Conservation (phyloP, 2,329 filamentous ascomycete species). For the Rhytidhysteron rufulum region DNA sequence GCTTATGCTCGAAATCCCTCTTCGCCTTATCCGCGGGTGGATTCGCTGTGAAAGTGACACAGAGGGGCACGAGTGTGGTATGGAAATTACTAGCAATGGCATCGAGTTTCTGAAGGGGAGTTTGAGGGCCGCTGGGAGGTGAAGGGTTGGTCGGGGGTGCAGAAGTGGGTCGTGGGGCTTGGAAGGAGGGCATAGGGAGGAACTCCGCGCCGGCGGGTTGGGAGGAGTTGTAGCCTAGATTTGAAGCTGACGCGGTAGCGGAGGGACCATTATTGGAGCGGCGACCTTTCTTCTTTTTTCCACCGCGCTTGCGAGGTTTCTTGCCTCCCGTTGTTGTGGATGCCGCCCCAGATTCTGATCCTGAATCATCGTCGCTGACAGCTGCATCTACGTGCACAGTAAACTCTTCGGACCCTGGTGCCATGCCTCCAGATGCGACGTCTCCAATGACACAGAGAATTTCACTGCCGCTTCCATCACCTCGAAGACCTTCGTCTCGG, state of each 20-base stretch:
- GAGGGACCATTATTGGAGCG: constrained; percentile 39
- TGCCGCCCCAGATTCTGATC: constrained; percentile 23
- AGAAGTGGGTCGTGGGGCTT: constrained; percentile 29
- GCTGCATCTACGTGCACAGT: constrained; percentile 33
- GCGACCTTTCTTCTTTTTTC: constrained; percentile 46
- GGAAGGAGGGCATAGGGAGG: constrained; percentile 33
- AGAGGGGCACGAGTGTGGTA: constrained; percentile 61
- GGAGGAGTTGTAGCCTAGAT: constrained; percentile 32
- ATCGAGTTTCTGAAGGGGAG: constrained; percentile 57
- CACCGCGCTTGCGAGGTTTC: constrained; percentile 29
- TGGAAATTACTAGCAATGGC: constrained; percentile 64
- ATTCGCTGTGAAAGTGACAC: constrained; percentile 56
- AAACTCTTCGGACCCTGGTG: constrained; percentile 25
- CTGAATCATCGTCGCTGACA: constrained; percentile 33
- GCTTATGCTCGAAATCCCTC: constrained; percentile 69
- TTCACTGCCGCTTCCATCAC: constrained; percentile 57
- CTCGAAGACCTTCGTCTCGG: constrained; percentile 55
- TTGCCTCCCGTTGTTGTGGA: constrained; percentile 19
- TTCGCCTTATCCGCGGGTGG: constrained; percentile 62
- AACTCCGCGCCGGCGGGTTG: constrained; percentile 32
- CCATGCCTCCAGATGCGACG: constrained; percentile 38
- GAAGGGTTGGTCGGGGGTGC: constrained; percentile 35
- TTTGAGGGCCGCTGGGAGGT: constrained; percentile 24
- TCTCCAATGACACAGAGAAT: constrained; percentile 58
- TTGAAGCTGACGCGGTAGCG: constrained; percentile 36